phyloP scores from a whole-genome alignment of 805 yeast species.

The Hyphopichia homilentoma region DNA sequence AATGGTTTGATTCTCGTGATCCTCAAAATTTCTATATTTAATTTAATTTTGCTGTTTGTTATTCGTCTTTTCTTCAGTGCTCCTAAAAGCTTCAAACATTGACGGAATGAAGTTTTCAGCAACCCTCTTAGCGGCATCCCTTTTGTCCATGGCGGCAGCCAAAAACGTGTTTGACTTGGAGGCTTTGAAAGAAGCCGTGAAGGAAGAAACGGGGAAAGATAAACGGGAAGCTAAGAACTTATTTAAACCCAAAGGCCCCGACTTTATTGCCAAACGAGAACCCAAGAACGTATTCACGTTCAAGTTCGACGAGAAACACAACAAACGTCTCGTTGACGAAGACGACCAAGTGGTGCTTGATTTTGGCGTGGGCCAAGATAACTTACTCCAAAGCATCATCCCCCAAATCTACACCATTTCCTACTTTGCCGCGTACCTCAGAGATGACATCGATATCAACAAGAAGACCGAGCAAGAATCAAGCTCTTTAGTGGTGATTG shows the following conservation, averaged over 20 bases:
- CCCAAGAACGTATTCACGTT: conserved; percentile 10
- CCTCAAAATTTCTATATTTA: too few relatives aligned
- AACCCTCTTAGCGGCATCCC: too few relatives aligned
- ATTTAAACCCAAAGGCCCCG: background rate
- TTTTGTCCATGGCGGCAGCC: conserved; percentile 5
- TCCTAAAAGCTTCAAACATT: too few relatives aligned
- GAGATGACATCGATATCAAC: conserved; percentile 55
- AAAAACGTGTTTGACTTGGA: conserved; percentile 13
- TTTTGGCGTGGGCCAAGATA: conserved; percentile 6
- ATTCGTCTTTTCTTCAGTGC: too few relatives aligned
- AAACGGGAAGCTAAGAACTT: conserved; percentile 15
- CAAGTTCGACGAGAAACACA: background rate
- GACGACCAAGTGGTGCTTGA: conserved; percentile 3
- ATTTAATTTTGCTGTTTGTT: too few relatives aligned
- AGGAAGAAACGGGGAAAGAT: conserved; percentile 4
- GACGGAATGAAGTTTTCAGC: too few relatives aligned
- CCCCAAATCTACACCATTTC: conserved; percentile 42
- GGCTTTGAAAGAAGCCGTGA: conserved; percentile 8
- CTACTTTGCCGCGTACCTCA: conserved; percentile 65
- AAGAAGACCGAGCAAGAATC: conserved; percentile 42
- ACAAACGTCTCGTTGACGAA: conserved; percentile 3
- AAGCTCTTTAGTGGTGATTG: conserved; percentile 54
- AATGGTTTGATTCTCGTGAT: too few relatives aligned
- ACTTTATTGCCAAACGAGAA: conserved; percentile 7
- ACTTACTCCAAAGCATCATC: conserved; percentile 30